A percentile compares a stretch with the other conserved stretches of the same genome.
Conservation (phyloP, 2,329 filamentous ascomycete species). For the Penicillium thymicola region DNA sequence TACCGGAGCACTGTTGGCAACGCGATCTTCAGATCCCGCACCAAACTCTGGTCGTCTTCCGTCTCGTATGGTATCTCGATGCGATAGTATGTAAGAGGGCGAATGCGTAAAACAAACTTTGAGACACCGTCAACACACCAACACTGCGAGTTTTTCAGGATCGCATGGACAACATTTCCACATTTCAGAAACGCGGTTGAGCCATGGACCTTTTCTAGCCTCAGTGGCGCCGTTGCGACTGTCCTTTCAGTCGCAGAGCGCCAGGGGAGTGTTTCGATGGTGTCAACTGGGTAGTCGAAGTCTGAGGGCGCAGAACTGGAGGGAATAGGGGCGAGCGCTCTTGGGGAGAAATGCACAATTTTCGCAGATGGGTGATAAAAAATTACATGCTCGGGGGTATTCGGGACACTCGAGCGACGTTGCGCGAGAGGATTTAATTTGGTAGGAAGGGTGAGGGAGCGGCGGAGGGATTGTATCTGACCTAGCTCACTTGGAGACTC, state of each 20-base stretch:
- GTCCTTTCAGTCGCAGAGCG: slow-evolving; percentile 74
- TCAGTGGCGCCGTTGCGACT: slow-evolving; percentile 74
- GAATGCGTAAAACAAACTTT: slow-evolving; percentile 82
- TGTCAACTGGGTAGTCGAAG: slow-evolving; percentile 48
- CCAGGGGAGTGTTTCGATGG: slow-evolving; percentile 67
- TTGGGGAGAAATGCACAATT: slow-evolving; percentile 63
- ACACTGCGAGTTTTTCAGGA: slow-evolving; percentile 84
- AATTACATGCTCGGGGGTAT: slow-evolving; percentile 47
- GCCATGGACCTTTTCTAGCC: slow-evolving; percentile 81
- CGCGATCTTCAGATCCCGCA: slow-evolving; percentile 66
- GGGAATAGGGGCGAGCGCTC: slow-evolving; percentile 42
- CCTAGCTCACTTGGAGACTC: slow-evolving; percentile 29
- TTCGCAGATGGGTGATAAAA: slow-evolving; percentile 71
- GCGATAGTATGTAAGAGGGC: slow-evolving; percentile 81
- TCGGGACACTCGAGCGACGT: slow-evolving; percentile 27
- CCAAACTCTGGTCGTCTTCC: slow-evolving; percentile 60
- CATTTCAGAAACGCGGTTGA: slow-evolving; percentile 87
- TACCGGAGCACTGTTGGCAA: slow-evolving; percentile 74
- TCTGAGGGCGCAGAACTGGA: slow-evolving; percentile 40
- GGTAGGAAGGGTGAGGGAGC: slow-evolving; percentile 37
- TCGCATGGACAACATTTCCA: slow-evolving; percentile 76
- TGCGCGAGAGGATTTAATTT: slow-evolving; percentile 30
- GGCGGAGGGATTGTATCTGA: slow-evolving; percentile 30
- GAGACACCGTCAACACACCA: slow-evolving; percentile 87
- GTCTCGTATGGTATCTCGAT: slow-evolving; percentile 74